Evolutionary conservation across 2,329 filamentous ascomycete species (phyloP).

Genomic region (Rugonectria rugulosa): DNA sequence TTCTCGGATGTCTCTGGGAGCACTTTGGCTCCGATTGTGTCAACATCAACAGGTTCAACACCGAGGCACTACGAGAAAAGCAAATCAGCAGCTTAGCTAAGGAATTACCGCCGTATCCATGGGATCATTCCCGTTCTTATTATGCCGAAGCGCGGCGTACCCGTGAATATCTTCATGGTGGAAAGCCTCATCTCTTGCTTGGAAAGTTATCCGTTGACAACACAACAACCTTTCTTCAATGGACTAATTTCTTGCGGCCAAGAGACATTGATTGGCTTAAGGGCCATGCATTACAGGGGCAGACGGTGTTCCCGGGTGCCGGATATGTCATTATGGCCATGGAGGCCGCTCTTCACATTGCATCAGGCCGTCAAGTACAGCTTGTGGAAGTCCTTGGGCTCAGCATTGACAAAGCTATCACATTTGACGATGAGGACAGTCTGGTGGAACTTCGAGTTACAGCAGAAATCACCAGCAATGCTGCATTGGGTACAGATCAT

Average conservation of each 20-base stretch:
- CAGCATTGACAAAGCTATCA: too few relatives aligned
- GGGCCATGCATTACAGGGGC: conserved; percentile 45
- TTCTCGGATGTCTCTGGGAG: background rate
- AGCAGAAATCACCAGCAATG: too few relatives aligned
- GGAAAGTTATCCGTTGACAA: background rate
- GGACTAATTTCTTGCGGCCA: conserved; percentile 35
- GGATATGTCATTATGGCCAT: conserved; percentile 48
- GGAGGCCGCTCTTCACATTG: conserved; percentile 35
- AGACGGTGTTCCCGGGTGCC: conserved; percentile 50
- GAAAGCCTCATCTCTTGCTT: background rate
- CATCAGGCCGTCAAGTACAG: background rate
- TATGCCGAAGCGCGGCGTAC: background rate
- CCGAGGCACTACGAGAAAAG: background rate
- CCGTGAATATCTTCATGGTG: background rate
- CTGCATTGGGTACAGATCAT: too few relatives aligned
- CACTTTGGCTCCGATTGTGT: background rate
- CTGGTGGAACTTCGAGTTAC: too few relatives aligned
- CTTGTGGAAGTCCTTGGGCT: background rate
- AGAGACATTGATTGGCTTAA: conserved; percentile 47
- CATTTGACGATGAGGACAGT: too few relatives aligned
- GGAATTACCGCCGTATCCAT: background rate
- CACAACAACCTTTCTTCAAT: conserved; percentile 26
- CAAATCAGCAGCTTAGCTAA: background rate
- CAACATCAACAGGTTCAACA: background rate
- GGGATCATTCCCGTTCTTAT: background rate